A percentile compares a stretch with the other conserved stretches of the same genome.
Conservation (phyloP, 305 asterid genomes). For the Fraxinus nigra region DNA sequence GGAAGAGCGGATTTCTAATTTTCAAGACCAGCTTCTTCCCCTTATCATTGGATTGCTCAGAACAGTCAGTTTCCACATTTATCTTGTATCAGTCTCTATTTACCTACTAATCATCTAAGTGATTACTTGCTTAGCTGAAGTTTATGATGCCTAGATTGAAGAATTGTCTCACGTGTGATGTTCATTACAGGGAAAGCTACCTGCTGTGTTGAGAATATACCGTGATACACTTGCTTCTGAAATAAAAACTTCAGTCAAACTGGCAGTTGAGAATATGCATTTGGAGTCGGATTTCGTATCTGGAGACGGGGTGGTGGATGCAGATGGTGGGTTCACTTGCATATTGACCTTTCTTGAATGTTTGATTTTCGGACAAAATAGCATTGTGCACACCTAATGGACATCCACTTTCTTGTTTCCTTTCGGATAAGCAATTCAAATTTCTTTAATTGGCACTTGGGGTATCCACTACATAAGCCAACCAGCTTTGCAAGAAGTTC, state of each 20-base stretch:
- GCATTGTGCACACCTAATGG: background rate
- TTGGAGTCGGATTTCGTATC: constrained; percentile 68
- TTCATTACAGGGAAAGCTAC: constrained; percentile 82
- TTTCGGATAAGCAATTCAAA: constrained; percentile 1
- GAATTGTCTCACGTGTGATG: constrained; percentile 18
- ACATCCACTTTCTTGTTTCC: constrained; percentile 6
- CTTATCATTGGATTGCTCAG: constrained; percentile 93
- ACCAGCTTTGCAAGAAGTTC: constrained; percentile 7
- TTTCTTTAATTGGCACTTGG: constrained; percentile 9
- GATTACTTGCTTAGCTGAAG: constrained; percentile 8
- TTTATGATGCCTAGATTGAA: constrained; percentile 14
- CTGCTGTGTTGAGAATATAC: constrained; percentile 89
- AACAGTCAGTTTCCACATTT: constrained; percentile 65
- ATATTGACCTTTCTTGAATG: constrained; percentile 19
- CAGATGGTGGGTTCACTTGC: constrained; percentile 67
- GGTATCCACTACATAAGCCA: constrained; percentile 4
- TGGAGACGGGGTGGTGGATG: constrained; percentile 71
- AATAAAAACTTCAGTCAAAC: constrained; percentile 82
- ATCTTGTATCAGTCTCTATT: constrained; percentile 20
- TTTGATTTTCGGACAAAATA: constrained; percentile 13
- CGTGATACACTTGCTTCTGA: constrained; percentile 90
- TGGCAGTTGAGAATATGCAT: constrained; percentile 77
- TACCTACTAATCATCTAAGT: background rate
- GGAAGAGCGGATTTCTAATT: constrained; percentile 74
- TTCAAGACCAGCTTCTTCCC: constrained; percentile 92